Percentiles rank a stretch among this genome's conserved stretches.
Conservation (phyloP, 2,329 filamentous ascomycete species). For the Onygenales sp. region DNA sequence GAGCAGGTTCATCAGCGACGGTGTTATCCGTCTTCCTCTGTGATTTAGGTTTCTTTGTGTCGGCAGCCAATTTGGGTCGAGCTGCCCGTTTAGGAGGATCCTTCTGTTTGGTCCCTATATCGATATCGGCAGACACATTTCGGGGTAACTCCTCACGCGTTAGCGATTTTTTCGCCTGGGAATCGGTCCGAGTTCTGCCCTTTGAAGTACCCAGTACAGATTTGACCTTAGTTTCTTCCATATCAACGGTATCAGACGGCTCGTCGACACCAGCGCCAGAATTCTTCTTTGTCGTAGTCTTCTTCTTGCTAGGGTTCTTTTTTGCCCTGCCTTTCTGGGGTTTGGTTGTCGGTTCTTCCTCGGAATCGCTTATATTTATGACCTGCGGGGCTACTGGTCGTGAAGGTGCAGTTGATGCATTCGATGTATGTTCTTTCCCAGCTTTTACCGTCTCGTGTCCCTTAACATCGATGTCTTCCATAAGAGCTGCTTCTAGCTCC, state of each 20-base stretch:
- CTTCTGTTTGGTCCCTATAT: too few relatives aligned
- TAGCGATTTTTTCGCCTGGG: too few relatives aligned
- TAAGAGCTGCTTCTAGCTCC: constrained; percentile 56
- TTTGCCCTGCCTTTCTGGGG: constrained; percentile 13
- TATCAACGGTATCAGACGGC: neutral
- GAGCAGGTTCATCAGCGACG: neutral
- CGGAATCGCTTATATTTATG: constrained; percentile 2
- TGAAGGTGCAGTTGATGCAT: neutral
- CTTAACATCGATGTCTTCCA: constrained; percentile 29
- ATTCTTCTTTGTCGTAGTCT: constrained; percentile 9
- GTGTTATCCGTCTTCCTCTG: neutral
- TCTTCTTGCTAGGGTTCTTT: constrained; percentile 11
- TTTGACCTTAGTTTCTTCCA: constrained; percentile 1
- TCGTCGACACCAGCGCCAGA: neutral
- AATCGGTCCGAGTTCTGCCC: too few relatives aligned
- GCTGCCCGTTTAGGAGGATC: too few relatives aligned
- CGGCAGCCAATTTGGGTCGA: neutral
- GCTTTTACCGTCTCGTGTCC: constrained; percentile 44
- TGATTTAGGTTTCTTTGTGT: neutral
- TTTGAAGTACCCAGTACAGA: too few relatives aligned
- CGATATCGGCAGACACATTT: too few relatives aligned
- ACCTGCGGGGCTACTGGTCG: constrained; percentile 1
- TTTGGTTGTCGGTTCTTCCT: constrained; percentile 11
- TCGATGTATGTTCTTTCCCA: constrained; percentile 16
- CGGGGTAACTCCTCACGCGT: too few relatives aligned